A percentile compares a stretch with the other conserved stretches of the same genome.
These are phyloP conservation scores for Delonix regia DNA, from an alignment of 306 rosid species.

Conservation along the genomic window DNA sequence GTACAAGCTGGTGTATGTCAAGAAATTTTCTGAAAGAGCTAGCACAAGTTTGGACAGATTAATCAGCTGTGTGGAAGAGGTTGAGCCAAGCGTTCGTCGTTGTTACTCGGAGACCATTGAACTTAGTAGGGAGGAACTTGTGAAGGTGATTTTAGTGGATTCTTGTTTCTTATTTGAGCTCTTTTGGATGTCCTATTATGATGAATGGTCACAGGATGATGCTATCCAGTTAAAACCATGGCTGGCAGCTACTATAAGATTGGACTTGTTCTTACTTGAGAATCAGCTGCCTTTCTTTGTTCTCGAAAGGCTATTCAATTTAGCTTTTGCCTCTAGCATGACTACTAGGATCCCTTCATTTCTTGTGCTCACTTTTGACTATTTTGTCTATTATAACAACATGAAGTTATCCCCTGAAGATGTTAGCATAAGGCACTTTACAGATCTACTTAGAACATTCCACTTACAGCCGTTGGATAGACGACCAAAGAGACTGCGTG, in stretches of 20 bases:
- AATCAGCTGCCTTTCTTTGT: not conserved
- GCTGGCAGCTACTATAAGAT: not conserved
- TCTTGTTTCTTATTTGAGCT: not conserved
- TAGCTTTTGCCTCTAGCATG: not conserved
- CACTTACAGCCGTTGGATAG: not conserved
- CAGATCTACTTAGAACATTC: not conserved
- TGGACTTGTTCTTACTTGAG: not conserved
- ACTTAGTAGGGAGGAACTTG: not conserved
- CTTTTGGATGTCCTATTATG: not conserved
- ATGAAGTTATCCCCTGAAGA: not conserved
- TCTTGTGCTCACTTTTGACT: not conserved
- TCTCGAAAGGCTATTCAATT: not conserved
- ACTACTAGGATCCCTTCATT: not conserved
- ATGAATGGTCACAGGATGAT: not conserved
- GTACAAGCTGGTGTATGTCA: conserved; percentile 22
- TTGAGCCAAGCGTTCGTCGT: not conserved
- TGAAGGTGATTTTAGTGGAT: not conserved
- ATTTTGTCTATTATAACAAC: conserved; percentile 21
- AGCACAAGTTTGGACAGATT: not conserved
- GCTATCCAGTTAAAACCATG: not conserved
- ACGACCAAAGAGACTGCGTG: not conserved
- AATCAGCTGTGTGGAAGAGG: not conserved
- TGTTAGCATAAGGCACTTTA: not conserved
- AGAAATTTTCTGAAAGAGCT: not conserved
- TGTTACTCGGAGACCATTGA: conserved; percentile 22